Percentiles rank a stretch among this genome's conserved stretches.
Conservation (phyloP, 2,329 filamentous ascomycete genomes). For the Alternaria sp. region DNA sequence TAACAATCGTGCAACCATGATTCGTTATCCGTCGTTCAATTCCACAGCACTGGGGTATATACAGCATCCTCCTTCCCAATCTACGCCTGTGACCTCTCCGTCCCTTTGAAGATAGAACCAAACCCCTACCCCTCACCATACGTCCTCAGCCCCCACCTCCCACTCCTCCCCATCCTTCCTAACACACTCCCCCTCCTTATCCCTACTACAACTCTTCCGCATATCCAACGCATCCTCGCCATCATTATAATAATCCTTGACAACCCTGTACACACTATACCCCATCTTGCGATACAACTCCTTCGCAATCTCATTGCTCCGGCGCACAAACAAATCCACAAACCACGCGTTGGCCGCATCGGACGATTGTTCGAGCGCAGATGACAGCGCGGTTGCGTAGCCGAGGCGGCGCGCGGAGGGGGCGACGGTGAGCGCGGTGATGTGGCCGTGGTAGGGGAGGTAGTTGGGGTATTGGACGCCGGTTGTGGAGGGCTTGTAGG, state of each 20-base stretch:
- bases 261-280: conserved; percentile 84
- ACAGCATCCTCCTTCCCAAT: neutral
- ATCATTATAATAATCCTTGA: conserved; percentile 92
- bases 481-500: conserved; percentile 66
- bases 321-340: conserved; percentile 90
- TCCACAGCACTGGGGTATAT: neutral
- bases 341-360: conserved; percentile 90
- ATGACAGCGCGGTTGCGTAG: conserved; percentile 82
- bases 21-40: neutral
- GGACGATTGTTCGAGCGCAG: conserved; percentile 80
- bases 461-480: conserved; percentile 65
- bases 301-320: conserved; percentile 86
- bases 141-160: conserved; percentile 80
- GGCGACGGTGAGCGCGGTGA: conserved; percentile 92
- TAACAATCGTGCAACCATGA: too few relatives aligned
- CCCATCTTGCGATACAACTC: conserved; percentile 89
- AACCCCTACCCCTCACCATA: conserved; percentile 79
- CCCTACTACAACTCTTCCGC: conserved; percentile 87
- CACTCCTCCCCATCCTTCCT: conserved; percentile 81
- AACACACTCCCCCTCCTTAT: conserved; percentile 76
- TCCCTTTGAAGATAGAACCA: too few relatives aligned
- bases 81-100: too few relatives aligned
- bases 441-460: conserved; percentile 99
- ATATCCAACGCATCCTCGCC: conserved; percentile 97
- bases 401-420: conserved; percentile 85